These are phyloP conservation scores for Schizochytrium sp. DNA, from an alignment of 108 stramenopile species.

Conservation along the genomic window DNA sequence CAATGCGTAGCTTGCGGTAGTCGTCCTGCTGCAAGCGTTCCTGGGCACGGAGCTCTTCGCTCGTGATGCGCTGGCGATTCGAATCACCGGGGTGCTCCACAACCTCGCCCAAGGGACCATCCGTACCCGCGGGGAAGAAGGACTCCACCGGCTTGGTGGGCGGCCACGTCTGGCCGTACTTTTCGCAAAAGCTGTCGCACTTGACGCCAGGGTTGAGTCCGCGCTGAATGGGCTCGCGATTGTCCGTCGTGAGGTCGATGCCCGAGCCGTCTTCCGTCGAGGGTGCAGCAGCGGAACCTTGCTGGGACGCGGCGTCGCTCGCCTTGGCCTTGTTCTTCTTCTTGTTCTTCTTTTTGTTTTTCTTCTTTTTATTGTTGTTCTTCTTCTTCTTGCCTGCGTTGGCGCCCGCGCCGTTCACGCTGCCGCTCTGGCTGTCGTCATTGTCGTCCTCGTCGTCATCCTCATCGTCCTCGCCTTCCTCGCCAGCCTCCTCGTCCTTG, in stretches of 20 bases:
- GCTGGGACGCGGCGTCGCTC: background rate
- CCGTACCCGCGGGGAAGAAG: background rate
- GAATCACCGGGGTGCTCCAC: slow-evolving; percentile 66
- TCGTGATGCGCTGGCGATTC: slow-evolving; percentile 70
- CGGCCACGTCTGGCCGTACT: slow-evolving; percentile 87
- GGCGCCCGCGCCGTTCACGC: slow-evolving; percentile 29
- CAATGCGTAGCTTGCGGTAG: slow-evolving; percentile 72
- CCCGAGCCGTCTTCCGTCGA: background rate
- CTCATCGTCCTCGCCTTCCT: slow-evolving; percentile 31
- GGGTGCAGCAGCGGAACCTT: background rate
- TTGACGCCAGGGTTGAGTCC: slow-evolving; percentile 77
- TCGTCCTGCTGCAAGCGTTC: slow-evolving; percentile 72
- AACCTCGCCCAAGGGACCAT: slow-evolving; percentile 82
- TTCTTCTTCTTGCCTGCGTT: slow-evolving; percentile 60
- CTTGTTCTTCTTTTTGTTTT: slow-evolving; percentile 5
- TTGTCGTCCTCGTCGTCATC: slow-evolving; percentile 33
- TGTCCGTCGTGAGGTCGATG: slow-evolving; percentile 40
- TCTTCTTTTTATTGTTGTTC: slow-evolving; percentile 66
- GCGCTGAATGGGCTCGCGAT: slow-evolving; percentile 63
- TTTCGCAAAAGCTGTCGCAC: slow-evolving; percentile 61
- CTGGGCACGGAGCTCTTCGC: slow-evolving; percentile 66
- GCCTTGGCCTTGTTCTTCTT: slow-evolving; percentile 19
- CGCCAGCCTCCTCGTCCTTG: background rate
- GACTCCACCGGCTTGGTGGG: slow-evolving; percentile 73
- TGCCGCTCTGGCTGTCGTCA: slow-evolving; percentile 43